Evolutionary conservation across 306 rosid species (phyloP).

Genomic region (Quercus wislizeni): DNA sequence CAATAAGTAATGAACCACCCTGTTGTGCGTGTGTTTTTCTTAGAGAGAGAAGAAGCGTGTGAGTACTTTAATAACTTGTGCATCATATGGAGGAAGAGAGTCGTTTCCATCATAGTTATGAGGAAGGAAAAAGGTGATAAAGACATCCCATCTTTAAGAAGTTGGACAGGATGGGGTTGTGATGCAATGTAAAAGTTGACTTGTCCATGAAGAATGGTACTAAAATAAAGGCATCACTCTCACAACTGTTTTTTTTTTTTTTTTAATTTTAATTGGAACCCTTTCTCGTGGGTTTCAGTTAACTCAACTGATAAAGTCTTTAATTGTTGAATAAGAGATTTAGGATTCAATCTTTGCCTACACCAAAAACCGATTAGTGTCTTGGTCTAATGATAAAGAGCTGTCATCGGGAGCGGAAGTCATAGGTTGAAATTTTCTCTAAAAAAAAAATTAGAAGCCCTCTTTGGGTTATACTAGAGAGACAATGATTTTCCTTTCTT

Average conservation of each 20-base stretch:
- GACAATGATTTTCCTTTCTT: too few relatives aligned
- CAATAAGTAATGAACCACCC: not conserved
- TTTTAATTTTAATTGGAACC: too few relatives aligned
- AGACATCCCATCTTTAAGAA: slow-evolving; percentile 33
- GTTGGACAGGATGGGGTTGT: slow-evolving; percentile 10
- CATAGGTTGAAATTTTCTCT: too few relatives aligned
- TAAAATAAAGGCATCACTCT: not conserved
- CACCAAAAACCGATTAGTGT: too few relatives aligned
- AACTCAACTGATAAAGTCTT: fast-evolving
- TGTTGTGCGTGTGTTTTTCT: not conserved
- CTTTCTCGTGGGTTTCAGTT: too few relatives aligned
- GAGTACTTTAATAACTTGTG: slow-evolving; percentile 11
- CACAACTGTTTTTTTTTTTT: not conserved
- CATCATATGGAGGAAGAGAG: slow-evolving; percentile 17
- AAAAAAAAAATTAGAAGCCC: too few relatives aligned
- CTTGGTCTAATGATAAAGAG: too few relatives aligned
- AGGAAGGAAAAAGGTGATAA: slow-evolving; percentile 18
- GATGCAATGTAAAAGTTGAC: slow-evolving; percentile 6
- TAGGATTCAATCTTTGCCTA: fast-evolving
- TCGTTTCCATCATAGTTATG: not conserved
- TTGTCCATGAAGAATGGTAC: slow-evolving; percentile 16
- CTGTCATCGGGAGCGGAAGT: fast-evolving
- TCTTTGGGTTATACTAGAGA: too few relatives aligned
- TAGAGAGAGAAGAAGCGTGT: too few relatives aligned
- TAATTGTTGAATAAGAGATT: fast-evolving